A percentile compares a stretch with the other conserved stretches of the same genome.
Conservation (phyloP, 2,329 filamentous ascomycete genomes). For the Neonectria sp. region DNA sequence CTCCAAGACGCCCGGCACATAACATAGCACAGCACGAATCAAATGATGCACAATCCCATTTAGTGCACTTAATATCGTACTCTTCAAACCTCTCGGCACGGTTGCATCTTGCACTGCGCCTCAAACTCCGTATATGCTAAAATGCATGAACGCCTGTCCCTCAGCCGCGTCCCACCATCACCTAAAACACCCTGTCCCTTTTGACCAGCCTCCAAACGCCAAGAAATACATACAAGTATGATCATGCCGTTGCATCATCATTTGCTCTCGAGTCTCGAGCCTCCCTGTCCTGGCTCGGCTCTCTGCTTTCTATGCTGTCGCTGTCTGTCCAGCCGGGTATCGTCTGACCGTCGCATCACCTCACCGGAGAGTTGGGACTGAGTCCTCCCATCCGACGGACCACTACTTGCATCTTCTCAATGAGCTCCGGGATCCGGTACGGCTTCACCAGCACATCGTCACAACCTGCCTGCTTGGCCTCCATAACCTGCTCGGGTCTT, state of each 20-base stretch:
- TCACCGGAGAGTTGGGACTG: slow-evolving; percentile 48
- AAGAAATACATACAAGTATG: slow-evolving; percentile 23
- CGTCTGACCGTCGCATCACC: slow-evolving; percentile 32
- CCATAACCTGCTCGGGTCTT: slow-evolving; percentile 71
- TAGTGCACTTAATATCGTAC: neutral
- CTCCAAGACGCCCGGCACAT: neutral
- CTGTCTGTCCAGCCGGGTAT: slow-evolving; percentile 36
- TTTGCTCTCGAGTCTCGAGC: neutral
- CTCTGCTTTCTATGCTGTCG: slow-evolving; percentile 21
- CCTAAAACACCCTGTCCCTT: slow-evolving; percentile 18
- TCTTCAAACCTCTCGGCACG: slow-evolving; percentile 5
- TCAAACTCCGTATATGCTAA: slow-evolving; percentile 28
- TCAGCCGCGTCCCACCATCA: slow-evolving; percentile 2
- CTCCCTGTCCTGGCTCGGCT: slow-evolving; percentile 3
- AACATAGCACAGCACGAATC: neutral
- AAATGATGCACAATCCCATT: neutral
- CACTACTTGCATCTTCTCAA: slow-evolving; percentile 71
- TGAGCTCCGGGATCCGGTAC: slow-evolving; percentile 74
- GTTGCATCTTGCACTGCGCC: slow-evolving; percentile 8
- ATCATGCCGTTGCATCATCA: slow-evolving; percentile 22
- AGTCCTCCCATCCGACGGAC: slow-evolving; percentile 53
- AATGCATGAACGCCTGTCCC: slow-evolving; percentile 5
- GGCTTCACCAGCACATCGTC: slow-evolving; percentile 82
- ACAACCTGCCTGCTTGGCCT: slow-evolving; percentile 66
- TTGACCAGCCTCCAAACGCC: slow-evolving; percentile 27